Conservation (phyloP, 805 yeast genomes). For the Yarrowia porcina region DNA sequence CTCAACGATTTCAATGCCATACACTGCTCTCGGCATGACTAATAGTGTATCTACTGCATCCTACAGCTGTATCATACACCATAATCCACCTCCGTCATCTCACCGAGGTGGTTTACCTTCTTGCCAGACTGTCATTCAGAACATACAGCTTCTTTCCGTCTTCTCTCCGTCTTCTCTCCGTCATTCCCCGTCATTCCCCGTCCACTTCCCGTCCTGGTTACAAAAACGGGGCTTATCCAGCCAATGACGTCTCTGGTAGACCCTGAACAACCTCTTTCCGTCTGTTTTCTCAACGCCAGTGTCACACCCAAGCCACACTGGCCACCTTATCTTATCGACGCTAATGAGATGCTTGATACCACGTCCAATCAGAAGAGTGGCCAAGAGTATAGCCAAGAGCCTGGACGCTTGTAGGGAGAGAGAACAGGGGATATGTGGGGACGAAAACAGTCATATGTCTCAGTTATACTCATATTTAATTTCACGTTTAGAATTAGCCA, state of each 20-base stretch:
- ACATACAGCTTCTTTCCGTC: no score
- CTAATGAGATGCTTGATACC: not conserved
- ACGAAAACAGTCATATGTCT: not conserved
- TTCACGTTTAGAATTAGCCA: not conserved
- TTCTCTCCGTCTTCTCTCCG: no score
- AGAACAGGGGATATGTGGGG: not conserved
- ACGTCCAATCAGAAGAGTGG: not conserved
- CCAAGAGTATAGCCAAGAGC: not conserved
- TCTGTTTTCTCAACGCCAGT: not conserved
- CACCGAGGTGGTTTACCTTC: no score
- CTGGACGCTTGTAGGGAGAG: not conserved
- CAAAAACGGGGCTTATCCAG: not conserved
- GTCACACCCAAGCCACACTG: not conserved
- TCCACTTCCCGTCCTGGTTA: not conserved
- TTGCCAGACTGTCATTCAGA: no score
- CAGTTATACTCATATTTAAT: not conserved
- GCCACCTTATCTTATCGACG: not conserved
- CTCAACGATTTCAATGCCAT: no score
- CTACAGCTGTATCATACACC: no score
- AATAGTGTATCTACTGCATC: no score
- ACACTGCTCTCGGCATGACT: no score
- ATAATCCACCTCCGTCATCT: no score
- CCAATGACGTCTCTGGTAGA: not conserved
- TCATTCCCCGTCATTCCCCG: not conserved
- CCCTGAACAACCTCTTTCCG: not conserved